Evolutionary conservation across 2,329 filamentous ascomycete species (phyloP), one percentile per base, ranked within the genome.

Genomic region (Trichoderma sp.): DNA sequence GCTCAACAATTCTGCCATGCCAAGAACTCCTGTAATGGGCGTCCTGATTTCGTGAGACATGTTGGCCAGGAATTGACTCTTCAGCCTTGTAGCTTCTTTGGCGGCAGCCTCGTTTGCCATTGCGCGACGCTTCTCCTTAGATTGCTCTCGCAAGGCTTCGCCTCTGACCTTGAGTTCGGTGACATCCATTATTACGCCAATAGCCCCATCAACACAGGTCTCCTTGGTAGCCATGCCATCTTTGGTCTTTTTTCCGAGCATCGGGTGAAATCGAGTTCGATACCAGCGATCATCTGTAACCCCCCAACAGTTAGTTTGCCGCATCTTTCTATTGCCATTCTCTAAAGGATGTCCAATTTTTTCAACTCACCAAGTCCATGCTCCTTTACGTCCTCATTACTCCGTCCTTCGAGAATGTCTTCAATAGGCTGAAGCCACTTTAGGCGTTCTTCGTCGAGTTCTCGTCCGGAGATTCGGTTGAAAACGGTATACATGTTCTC

Each of bases 31-130:
- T 1, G 93, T 93, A 77, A 96, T 95, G 1, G 94, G 94, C 0
- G 92, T 94, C 60, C 92, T 88, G 66, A 95, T 94, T 81, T 95
- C 93, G 81, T 94, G 93, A n/a, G 91, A 93, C 93, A 94, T 94
- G 83, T 94, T 94, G 16, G 93, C 93, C 6, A 95, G 85, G 79
- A 95, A 95, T 78, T 94, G 93, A 78, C 91, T 93, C 85, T 96
- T 97, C 81, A 96, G 88, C 74, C 93, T 89, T 80, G 92, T 95
- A 3, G 94, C 93, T 83, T 95, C 94, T 81, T 94, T 95, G 1
- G 94, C 94, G 18, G 94, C 93, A 8, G 91, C 90, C 80, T 94
- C 93, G 77, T 95, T 94, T 6, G 93, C 93, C 76, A 94, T 85
- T 1, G 95, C 87, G 75, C 90, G 90, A 16, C 90, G 87, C 79